Percentiles rank a stretch among this genome's conserved stretches.
phyloP scores from a whole-genome alignment of 768 basidiomycete genomes.

The Tubosaeta sp. region DNA sequence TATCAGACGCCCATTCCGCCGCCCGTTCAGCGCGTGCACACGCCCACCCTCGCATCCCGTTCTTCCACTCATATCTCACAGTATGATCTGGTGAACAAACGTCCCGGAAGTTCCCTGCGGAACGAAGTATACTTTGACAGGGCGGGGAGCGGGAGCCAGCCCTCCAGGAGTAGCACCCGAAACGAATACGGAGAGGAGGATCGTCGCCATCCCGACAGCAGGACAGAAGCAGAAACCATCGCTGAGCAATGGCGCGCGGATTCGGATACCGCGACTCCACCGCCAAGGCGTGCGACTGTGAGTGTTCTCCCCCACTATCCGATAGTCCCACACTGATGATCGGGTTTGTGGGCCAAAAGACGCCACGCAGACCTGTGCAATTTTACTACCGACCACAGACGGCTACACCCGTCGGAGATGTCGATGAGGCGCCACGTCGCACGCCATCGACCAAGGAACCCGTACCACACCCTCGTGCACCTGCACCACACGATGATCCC shows the following conservation, averaged over 20 bases:
- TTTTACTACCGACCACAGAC: conserved; percentile 28
- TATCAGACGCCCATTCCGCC: conserved; percentile 18
- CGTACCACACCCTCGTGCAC: background rate
- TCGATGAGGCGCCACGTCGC: conserved; percentile 11
- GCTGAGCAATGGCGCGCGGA: conserved; percentile 31
- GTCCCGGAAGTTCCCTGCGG: conserved; percentile 22
- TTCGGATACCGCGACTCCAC: conserved; percentile 15
- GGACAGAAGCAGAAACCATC: conserved; percentile 26
- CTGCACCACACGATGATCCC: conserved; percentile 1
- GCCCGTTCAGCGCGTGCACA: conserved; percentile 9
- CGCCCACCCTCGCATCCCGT: conserved; percentile 23
- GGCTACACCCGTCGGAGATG: conserved; percentile 24
- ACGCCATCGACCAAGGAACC: conserved; percentile 12
- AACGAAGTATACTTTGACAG: conserved; percentile 21
- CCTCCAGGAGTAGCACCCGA: conserved; percentile 14
- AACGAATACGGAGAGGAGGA: conserved; percentile 15
- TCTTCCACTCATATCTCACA: conserved; percentile 31
- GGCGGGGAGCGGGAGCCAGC: conserved; percentile 24
- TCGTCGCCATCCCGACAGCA: conserved; percentile 12
- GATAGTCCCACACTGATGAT: conserved; percentile 4
- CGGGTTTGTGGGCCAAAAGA: conserved; percentile 6
- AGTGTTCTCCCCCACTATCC: background rate
- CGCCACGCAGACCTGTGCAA: conserved; percentile 12
- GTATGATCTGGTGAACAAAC: conserved; percentile 28
- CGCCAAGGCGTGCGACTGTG: conserved; percentile 20